A percentile compares a stretch with the other conserved stretches of the same genome.
phyloP scores from a whole-genome alignment of 352 stramenopile species.

The Phytophthora melonis region DNA sequence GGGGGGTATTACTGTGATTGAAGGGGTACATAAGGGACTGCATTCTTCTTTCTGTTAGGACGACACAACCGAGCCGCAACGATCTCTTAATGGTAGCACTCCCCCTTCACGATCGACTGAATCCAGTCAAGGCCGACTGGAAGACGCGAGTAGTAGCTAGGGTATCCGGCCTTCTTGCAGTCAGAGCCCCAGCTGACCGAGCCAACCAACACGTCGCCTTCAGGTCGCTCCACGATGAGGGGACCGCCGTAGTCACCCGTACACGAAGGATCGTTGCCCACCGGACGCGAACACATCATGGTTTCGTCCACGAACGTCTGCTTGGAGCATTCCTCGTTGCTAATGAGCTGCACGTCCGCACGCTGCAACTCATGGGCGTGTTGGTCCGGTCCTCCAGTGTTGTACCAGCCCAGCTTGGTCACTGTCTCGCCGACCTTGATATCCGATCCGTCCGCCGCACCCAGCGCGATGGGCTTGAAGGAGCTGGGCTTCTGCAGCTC shows the following conservation, averaged over 20 bases:
- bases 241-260: slow-evolving; percentile 64
- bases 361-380: slow-evolving; percentile 37
- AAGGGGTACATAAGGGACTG: too few relatives aligned
- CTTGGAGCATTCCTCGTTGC: slow-evolving; percentile 41
- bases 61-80: background rate
- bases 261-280: slow-evolving; percentile 41
- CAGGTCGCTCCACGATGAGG: slow-evolving; percentile 40
- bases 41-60: too few relatives aligned
- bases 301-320: slow-evolving; percentile 38
- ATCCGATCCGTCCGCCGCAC: slow-evolving; percentile 30
- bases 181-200: slow-evolving; percentile 57
- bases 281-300: slow-evolving; percentile 54
- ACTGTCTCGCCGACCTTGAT: slow-evolving; percentile 35
- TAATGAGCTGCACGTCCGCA: slow-evolving; percentile 50
- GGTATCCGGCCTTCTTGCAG: slow-evolving; percentile 46
- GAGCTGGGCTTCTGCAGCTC: slow-evolving; percentile 41
- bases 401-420: slow-evolving; percentile 40
- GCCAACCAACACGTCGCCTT: slow-evolving; percentile 46
- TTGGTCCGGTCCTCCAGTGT: slow-evolving; percentile 23
- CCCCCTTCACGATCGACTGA: slow-evolving; percentile 12
- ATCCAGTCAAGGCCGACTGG: slow-evolving; percentile 51
- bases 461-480: slow-evolving; percentile 38
- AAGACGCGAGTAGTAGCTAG: slow-evolving; percentile 58
- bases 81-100: slow-evolving; percentile 15
- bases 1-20: too few relatives aligned